A percentile compares a stretch with the other conserved stretches of the same genome.
These are phyloP conservation scores for Microsporum ferrugineum DNA, from an alignment of 2,329 filamentous ascomycete genomes.

Conservation along the genomic window DNA sequence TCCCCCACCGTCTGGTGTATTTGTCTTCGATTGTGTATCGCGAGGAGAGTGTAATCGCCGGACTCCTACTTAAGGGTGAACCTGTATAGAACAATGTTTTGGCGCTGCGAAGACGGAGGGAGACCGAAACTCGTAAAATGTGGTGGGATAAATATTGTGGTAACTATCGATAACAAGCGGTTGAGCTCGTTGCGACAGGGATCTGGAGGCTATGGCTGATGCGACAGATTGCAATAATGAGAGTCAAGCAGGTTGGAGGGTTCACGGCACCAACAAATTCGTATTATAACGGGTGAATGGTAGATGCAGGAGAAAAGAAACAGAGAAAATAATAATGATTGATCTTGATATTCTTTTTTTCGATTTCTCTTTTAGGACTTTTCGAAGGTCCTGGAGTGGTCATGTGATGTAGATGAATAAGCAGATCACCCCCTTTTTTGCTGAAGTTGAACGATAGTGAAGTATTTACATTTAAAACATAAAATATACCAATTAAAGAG, in stretches of 20 bases:
- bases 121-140: background rate
- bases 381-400: background rate
- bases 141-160: conserved; percentile 6
- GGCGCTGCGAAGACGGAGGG: background rate
- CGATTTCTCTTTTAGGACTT: background rate
- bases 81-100: background rate
- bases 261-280: background rate
- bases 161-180: conserved; percentile 6
- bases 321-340: background rate
- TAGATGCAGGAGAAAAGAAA: background rate
- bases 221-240: background rate
- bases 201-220: background rate
- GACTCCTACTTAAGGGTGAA: background rate
- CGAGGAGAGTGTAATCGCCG: background rate
- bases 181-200: conserved; percentile 6
- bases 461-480: background rate
- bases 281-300: background rate
- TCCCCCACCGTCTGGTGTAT: background rate
- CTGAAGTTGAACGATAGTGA: background rate
- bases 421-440: background rate
- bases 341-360: background rate
- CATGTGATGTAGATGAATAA: background rate
- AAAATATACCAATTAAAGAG: background rate
- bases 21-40: background rate
- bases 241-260: background rate